These are phyloP conservation scores for Solanum arcanum DNA, from an alignment of 257 asterid genomes.

Conservation along the genomic window DNA sequence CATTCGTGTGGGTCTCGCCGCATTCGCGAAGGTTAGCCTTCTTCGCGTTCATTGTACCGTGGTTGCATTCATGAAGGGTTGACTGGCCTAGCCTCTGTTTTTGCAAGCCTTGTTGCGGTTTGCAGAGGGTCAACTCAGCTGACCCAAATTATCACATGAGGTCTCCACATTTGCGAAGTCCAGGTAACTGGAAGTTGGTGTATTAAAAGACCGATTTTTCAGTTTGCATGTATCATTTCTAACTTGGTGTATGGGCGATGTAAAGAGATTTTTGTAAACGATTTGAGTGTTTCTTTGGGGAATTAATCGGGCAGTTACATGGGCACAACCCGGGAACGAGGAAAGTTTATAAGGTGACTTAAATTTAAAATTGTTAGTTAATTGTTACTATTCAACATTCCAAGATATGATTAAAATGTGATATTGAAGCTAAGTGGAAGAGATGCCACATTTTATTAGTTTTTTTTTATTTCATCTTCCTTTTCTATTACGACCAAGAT, in stretches of 20 bases:
- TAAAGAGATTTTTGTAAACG: neutral
- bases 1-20: neutral
- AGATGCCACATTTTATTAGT: too few relatives aligned
- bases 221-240: neutral
- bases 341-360: too few relatives aligned
- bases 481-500: too few relatives aligned
- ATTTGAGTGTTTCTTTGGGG: neutral
- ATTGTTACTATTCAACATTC: too few relatives aligned
- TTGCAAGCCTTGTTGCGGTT: neutral
- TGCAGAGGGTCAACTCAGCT: rapidly evolving
- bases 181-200: neutral
- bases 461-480: too few relatives aligned
- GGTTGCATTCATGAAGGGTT: neutral
- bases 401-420: too few relatives aligned
- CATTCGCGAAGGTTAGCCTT: neutral
- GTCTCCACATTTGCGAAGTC: neutral
- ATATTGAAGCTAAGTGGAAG: too few relatives aligned
- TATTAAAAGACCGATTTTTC: neutral
- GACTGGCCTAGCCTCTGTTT: neutral
- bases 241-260: neutral
- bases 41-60: neutral
- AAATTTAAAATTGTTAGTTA: too few relatives aligned
- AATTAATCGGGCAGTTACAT: neutral
- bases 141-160: neutral
- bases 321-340: rapidly evolving